phyloP scores from a whole-genome alignment of 1,284 basidiomycete species.

The Mycena sp. region DNA sequence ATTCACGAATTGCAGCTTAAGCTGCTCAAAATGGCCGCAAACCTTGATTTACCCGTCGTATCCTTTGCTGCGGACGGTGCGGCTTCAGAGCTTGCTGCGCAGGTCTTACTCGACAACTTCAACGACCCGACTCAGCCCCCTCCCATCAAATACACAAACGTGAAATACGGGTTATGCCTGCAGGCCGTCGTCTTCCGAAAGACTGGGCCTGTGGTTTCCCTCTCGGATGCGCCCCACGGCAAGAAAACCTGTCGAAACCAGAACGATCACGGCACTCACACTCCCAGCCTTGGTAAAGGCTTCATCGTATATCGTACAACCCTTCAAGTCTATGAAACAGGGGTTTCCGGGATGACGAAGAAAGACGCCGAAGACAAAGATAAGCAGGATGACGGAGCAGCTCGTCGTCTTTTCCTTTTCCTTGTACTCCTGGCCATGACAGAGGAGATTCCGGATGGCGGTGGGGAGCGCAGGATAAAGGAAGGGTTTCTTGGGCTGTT shows the following conservation, averaged over 20 bases:
- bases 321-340: slow-evolving; percentile 1
- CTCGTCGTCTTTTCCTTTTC: neutral
- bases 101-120: slow-evolving; percentile 33
- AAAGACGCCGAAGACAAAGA: neutral
- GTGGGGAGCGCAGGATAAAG: too few relatives aligned
- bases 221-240: slow-evolving; percentile 35
- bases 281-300: slow-evolving; percentile 33
- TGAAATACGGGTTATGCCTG: slow-evolving; percentile 29
- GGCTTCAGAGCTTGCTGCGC: slow-evolving; percentile 34
- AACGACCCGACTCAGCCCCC: slow-evolving; percentile 12
- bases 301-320: slow-evolving; percentile 33
- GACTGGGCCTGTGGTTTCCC: slow-evolving; percentile 32
- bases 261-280: slow-evolving; percentile 39
- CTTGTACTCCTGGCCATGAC: neutral
- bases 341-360: neutral
- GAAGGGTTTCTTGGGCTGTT: too few relatives aligned
- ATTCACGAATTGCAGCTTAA: slow-evolving; percentile 30
- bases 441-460: too few relatives aligned
- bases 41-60: slow-evolving; percentile 30
- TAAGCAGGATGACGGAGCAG: neutral
- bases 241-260: too few relatives aligned
- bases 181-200: slow-evolving; percentile 29
- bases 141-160: slow-evolving; percentile 28
- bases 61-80: slow-evolving; percentile 38
- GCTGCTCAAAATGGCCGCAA: slow-evolving; percentile 33